Percentiles rank a stretch among this genome's conserved stretches.
Conservation (phyloP, 2,329 filamentous ascomycete species). For the Pleurostoma richardsiae region DNA sequence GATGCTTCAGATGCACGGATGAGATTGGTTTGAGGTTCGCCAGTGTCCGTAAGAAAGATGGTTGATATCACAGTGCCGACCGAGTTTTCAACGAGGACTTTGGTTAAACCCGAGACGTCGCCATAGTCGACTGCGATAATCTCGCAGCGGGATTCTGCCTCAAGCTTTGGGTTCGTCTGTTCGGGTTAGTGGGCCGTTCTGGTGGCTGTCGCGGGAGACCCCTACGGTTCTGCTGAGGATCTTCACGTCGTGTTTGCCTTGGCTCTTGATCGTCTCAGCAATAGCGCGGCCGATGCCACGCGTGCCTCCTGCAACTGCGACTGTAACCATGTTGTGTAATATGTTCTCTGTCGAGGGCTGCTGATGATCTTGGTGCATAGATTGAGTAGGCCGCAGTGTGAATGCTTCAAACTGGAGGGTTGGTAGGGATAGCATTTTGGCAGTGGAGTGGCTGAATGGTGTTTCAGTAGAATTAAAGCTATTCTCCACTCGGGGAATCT, state of each 20-base stretch:
- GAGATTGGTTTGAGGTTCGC: constrained; percentile 31
- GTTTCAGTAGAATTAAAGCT: too few species aligned
- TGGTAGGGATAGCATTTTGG: too few species aligned
- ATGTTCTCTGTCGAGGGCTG: too few species aligned
- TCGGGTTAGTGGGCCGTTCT: background rate
- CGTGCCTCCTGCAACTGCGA: constrained; percentile 42
- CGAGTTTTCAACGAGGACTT: constrained; percentile 25
- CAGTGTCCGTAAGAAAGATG: constrained; percentile 22
- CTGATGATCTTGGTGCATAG: too few species aligned
- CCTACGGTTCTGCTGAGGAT: constrained; percentile 34
- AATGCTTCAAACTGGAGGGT: too few species aligned
- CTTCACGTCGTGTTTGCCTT: constrained; percentile 29
- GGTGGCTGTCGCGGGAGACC: too few species aligned
- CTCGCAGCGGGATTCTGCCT: constrained; percentile 14
- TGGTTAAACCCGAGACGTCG: constrained; percentile 13
- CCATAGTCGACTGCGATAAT: constrained; percentile 22
- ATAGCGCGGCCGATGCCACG: constrained; percentile 39
- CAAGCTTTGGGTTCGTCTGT: background rate
- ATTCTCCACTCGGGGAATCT: too few species aligned
- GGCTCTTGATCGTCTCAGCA: constrained; percentile 35
- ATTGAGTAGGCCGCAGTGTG: too few species aligned
- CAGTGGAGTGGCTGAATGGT: too few species aligned
- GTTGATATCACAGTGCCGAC: constrained; percentile 39
- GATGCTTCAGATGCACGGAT: constrained; percentile 36
- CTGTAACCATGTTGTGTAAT: constrained; percentile 24